Evolutionary conservation across 495 filamentous ascomycete species (phyloP).

Genomic region (Acidiella bohemica): DNA sequence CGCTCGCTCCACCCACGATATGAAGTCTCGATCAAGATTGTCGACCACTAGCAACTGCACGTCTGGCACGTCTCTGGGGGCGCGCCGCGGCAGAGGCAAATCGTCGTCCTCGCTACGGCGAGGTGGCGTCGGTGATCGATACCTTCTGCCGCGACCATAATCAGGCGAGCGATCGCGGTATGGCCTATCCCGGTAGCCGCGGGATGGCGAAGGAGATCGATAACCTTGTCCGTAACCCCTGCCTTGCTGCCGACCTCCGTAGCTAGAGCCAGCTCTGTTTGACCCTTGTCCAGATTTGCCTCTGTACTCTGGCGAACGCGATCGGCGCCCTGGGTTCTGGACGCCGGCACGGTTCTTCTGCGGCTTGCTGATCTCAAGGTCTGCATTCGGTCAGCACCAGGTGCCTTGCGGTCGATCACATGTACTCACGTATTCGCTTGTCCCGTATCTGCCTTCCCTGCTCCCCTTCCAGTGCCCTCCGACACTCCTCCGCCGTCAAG

Average conservation of each 20-base stretch:
- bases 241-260: constrained; percentile 17
- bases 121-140: constrained; percentile 56
- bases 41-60: constrained; percentile 77
- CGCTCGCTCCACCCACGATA: constrained; percentile 62
- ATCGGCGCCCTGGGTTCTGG: constrained; percentile 36
- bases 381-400: too few species aligned
- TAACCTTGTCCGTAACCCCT: constrained; percentile 45
- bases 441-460: constrained; percentile 69
- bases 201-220: constrained; percentile 39
- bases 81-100: constrained; percentile 58
- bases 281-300: constrained; percentile 24
- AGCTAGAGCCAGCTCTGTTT: constrained; percentile 26
- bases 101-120: constrained; percentile 35
- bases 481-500: constrained; percentile 58
- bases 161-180: constrained; percentile 35
- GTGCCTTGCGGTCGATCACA: too few species aligned
- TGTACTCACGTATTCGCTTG: constrained; percentile 75
- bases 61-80: constrained; percentile 69
- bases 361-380: constrained; percentile 84
- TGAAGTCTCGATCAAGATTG: constrained; percentile 67
- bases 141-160: constrained; percentile 32
- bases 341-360: constrained; percentile 41
- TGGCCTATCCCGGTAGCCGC: constrained; percentile 43
- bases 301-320: constrained; percentile 60
- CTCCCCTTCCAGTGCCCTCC: constrained; percentile 56